phyloP scores from a whole-genome alignment of 441 rosid genomes.

The California macrophylla region DNA sequence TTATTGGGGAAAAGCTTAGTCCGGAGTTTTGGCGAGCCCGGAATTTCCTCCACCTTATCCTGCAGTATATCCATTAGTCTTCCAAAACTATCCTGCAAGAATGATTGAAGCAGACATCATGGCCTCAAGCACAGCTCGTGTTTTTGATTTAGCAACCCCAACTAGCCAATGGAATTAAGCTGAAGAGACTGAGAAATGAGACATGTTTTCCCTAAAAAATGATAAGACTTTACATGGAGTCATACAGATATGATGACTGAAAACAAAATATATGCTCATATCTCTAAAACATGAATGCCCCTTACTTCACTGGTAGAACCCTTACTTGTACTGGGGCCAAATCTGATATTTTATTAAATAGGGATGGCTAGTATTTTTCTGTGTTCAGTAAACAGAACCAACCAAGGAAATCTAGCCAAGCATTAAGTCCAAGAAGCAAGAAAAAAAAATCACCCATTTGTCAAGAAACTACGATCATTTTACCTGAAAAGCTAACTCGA shows the following conservation, averaged over 20 bases:
- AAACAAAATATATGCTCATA: background rate
- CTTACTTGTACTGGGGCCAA: background rate
- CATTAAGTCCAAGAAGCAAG: slow-evolving; percentile 2
- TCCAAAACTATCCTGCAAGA: slow-evolving; percentile 72
- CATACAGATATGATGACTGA: background rate
- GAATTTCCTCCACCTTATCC: slow-evolving; percentile 81
- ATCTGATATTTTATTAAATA: background rate
- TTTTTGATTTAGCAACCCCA: slow-evolving; percentile 3
- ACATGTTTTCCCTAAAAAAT: background rate
- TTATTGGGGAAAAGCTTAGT: slow-evolving; percentile 88
- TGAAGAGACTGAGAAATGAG: background rate
- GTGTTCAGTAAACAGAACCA: background rate
- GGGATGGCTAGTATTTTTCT: background rate
- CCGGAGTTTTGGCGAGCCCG: slow-evolving; percentile 78
- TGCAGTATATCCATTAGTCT: too few species aligned
- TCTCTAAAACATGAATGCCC: background rate
- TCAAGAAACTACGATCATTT: background rate
- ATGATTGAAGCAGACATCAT: background rate
- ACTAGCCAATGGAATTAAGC: background rate
- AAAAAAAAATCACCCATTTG: background rate
- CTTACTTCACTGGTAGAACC: background rate
- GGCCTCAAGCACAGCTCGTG: background rate
- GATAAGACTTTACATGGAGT: background rate
- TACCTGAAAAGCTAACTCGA: slow-evolving; percentile 94
- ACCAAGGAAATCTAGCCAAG: background rate